Evolutionary conservation across 306 rosid species (phyloP).

Genomic region (Abrus precatorius): DNA sequence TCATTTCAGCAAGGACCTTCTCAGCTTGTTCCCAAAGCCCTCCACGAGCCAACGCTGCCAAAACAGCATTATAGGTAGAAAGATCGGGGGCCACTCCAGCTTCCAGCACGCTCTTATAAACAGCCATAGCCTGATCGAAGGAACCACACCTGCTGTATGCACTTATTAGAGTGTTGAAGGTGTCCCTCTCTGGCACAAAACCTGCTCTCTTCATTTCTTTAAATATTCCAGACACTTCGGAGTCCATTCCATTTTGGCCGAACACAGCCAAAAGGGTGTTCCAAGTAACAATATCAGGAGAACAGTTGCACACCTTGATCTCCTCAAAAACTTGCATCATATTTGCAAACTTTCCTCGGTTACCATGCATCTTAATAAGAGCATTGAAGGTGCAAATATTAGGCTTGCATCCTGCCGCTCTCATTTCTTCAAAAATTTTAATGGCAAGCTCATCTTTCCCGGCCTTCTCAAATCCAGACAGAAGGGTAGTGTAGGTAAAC

Average conservation of each 20-base stretch:
- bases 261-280: constrained; percentile 92
- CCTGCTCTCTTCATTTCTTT: constrained; percentile 97
- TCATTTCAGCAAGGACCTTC: constrained; percentile 87
- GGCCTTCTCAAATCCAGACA: constrained; percentile 81
- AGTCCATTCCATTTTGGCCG: constrained; percentile 91
- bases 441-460: constrained; percentile 85
- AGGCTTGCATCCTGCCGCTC: constrained; percentile 72
- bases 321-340: constrained; percentile 94
- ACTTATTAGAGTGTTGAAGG: constrained; percentile 86
- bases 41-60: constrained; percentile 94
- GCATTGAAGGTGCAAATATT: constrained; percentile 92
- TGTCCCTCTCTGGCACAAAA: constrained; percentile 90
- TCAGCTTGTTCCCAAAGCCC: constrained; percentile 94
- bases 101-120: constrained; percentile 86
- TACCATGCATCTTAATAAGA: constrained; percentile 92
- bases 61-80: constrained; percentile 86
- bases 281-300: constrained; percentile 95
- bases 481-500: constrained; percentile 87
- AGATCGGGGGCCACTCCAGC: constrained; percentile 91
- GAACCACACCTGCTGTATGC: constrained; percentile 93
- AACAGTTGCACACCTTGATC: constrained; percentile 65
- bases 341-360: constrained; percentile 80
- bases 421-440: constrained; percentile 77
- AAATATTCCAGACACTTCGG: constrained; percentile 83
- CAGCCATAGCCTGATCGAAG: constrained; percentile 82